These are phyloP conservation scores for Lipomyces chichibuensis DNA, from an alignment of 805 yeast genomes.

Conservation along the genomic window DNA sequence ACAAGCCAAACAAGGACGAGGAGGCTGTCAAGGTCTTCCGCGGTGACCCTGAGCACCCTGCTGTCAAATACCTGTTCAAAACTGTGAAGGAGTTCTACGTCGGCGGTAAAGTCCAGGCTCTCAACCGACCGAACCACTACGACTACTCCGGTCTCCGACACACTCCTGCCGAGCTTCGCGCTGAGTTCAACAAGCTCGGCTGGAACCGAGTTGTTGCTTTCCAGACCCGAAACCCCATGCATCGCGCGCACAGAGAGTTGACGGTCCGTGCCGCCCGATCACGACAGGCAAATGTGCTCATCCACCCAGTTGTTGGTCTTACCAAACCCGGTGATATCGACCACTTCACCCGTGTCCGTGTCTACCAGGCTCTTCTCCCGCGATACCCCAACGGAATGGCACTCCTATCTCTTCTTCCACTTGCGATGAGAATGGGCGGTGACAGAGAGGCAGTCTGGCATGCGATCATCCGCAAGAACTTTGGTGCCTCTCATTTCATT, in stretches of 20 bases:
- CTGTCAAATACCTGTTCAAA: slow-evolving; percentile 70
- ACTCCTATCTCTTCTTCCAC: slow-evolving; percentile 79
- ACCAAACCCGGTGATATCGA: slow-evolving; percentile 98
- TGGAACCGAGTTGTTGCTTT: slow-evolving; percentile 93
- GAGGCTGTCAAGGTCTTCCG: slow-evolving; percentile 90
- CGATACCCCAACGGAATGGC: slow-evolving; percentile 96
- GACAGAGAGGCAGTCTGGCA: slow-evolving; percentile 99
- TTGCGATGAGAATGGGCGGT: slow-evolving; percentile 99
- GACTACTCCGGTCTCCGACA: slow-evolving; percentile 86
- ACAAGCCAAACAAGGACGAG: slow-evolving; percentile 72
- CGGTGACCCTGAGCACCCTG: slow-evolving; percentile 98
- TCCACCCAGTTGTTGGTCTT: slow-evolving; percentile 95
- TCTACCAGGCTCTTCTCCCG: slow-evolving; percentile 87
- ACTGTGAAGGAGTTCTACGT: slow-evolving; percentile 80
- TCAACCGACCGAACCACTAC: slow-evolving; percentile 81
- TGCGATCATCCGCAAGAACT: slow-evolving; percentile 93
- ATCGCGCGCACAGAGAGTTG: slow-evolving; percentile 94
- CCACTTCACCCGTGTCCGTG: slow-evolving; percentile 96
- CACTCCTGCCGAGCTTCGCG: slow-evolving; percentile 87
- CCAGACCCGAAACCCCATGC: slow-evolving; percentile 99
- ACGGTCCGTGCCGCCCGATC: slow-evolving; percentile 97
- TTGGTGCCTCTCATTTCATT: slow-evolving; percentile 95
- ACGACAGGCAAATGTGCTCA: slow-evolving; percentile 80
- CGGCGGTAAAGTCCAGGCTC: slow-evolving; percentile 87
- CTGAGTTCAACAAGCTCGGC: slow-evolving; percentile 75